Evolutionary conservation across 2,329 filamentous ascomycete genomes (phyloP).

Genomic region (Trichoderma koningii): DNA sequence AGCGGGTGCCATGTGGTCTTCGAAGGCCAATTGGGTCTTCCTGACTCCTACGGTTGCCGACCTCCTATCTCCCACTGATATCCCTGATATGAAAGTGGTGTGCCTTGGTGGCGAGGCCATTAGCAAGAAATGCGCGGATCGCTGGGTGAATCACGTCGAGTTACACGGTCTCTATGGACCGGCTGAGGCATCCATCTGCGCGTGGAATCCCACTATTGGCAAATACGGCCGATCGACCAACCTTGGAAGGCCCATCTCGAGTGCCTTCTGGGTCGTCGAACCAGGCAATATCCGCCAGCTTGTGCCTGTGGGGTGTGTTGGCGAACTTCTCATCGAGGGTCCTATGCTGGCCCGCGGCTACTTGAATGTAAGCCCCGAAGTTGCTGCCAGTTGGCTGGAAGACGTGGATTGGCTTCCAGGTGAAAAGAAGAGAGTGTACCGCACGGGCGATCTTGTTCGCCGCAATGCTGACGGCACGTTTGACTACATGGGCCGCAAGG

Average conservation of each 20-base stretch:
- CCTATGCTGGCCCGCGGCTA: constrained; percentile 31
- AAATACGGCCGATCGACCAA: constrained; percentile 22
- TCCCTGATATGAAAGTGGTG: constrained; percentile 19
- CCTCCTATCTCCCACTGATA: constrained; percentile 17
- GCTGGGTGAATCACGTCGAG: constrained; percentile 17
- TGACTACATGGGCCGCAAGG: constrained; percentile 20
- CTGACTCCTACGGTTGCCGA: constrained; percentile 31
- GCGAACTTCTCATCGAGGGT: constrained; percentile 33
- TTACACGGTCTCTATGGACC: constrained; percentile 25
- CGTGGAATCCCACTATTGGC: constrained; percentile 22
- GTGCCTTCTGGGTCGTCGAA: constrained; percentile 31
- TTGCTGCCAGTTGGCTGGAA: constrained; percentile 22
- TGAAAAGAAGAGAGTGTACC: constrained; percentile 6
- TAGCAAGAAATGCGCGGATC: constrained; percentile 17
- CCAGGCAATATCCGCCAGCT: constrained; percentile 27
- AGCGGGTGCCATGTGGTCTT: constrained; percentile 17
- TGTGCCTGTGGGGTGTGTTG: constrained; percentile 30
- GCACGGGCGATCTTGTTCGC: constrained; percentile 16
- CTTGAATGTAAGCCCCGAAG: constrained; percentile 19
- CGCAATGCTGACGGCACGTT: constrained; percentile 16
- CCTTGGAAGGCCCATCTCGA: constrained; percentile 23
- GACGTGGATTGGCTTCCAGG: constrained; percentile 9
- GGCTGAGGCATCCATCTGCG: constrained; percentile 25
- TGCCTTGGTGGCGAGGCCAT: constrained; percentile 26
- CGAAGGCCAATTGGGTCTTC: constrained; percentile 21